These are phyloP conservation scores for Pseudevernia furfuracea DNA, from an alignment of 495 filamentous ascomycete genomes.

Conservation along the genomic window DNA sequence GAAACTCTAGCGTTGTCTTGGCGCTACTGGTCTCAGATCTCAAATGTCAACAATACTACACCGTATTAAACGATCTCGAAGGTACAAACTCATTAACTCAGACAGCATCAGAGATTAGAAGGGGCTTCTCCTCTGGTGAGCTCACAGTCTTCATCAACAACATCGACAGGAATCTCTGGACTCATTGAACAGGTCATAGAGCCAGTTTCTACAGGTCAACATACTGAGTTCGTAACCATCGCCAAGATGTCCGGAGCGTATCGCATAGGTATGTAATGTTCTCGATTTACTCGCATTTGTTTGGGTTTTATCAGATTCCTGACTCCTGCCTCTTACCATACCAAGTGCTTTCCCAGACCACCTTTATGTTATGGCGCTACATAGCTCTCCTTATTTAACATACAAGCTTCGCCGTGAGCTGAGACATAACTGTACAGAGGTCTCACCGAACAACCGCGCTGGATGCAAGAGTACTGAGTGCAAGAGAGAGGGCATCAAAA, in stretches of 20 bases:
- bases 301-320: no score
- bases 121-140: not conserved
- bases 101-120: not conserved
- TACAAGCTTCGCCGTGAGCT: not conserved
- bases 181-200: not conserved
- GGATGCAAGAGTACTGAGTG: constrained; percentile 61
- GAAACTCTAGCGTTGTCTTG: not conserved
- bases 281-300: not conserved
- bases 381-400: not conserved
- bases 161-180: no score
- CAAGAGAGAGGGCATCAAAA: constrained; percentile 56
- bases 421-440: constrained; percentile 39
- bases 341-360: constrained; percentile 1
- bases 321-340: not conserved
- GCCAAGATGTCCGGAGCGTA: not conserved
- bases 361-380: not conserved
- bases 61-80: not conserved
- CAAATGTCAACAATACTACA: not conserved
- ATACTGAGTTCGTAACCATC: not conserved
- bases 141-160: not conserved
- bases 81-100: not conserved
- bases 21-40: not conserved
- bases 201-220: not conserved
- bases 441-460: constrained; percentile 53
- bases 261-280: not conserved